phyloP scores from a whole-genome alignment of 2,329 filamentous ascomycete species.

The Ophiocordyceps camponoti-rufipedis region DNA sequence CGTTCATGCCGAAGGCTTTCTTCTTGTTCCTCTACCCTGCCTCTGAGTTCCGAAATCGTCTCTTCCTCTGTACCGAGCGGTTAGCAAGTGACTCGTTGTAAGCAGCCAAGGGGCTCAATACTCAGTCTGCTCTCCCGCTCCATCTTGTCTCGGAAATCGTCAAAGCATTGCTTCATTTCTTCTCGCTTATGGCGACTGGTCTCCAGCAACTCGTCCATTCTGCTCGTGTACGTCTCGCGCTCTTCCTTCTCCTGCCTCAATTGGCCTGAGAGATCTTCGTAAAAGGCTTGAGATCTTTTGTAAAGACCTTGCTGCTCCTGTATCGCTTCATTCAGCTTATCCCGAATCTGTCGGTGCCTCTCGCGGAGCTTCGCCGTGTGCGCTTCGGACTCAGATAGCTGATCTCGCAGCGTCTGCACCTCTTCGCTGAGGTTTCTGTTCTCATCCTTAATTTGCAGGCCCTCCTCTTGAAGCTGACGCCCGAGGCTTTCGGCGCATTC shows the following conservation, averaged over 20 bases:
- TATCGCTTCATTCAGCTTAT: conserved; percentile 25
- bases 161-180: conserved; percentile 12
- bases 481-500: conserved; percentile 7
- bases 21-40: conserved; percentile 6
- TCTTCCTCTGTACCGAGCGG: conserved; percentile 7
- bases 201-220: conserved; percentile 11
- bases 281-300: conserved; percentile 13
- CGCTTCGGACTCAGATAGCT: conserved; percentile 9
- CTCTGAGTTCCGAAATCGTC: conserved; percentile 7
- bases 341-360: conserved; percentile 16
- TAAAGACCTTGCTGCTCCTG: conserved; percentile 27
- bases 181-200: conserved; percentile 14
- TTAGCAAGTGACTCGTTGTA: background rate
- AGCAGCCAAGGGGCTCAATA: conserved; percentile 2
- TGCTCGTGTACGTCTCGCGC: conserved; percentile 6
- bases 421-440: conserved; percentile 10
- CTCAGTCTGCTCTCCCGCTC: conserved; percentile 8
- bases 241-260: conserved; percentile 14
- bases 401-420: conserved; percentile 9
- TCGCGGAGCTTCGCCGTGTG: conserved; percentile 9
- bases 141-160: conserved; percentile 8
- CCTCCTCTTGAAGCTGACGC: conserved; percentile 8
- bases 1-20: conserved; percentile 1
- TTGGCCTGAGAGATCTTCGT: conserved; percentile 14
- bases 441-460: conserved; percentile 6